Conservation (phyloP, 2,329 filamentous ascomycete species). For the Chaetomiaceae sp. region DNA sequence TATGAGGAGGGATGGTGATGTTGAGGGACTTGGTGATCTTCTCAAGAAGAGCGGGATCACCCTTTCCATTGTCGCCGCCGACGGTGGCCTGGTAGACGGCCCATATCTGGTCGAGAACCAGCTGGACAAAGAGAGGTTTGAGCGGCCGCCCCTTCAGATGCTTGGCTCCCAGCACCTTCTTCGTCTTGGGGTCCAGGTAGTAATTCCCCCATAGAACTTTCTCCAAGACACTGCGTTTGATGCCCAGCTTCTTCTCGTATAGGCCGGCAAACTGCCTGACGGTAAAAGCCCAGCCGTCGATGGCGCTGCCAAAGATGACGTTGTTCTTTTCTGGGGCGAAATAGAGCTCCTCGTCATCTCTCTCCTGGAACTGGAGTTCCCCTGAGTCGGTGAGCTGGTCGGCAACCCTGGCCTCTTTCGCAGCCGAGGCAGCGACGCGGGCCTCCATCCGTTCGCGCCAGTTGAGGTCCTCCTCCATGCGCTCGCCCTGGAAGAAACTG, state of each 20-base stretch:
- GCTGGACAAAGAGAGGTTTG: conserved; percentile 96
- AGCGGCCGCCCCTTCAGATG: conserved; percentile 87
- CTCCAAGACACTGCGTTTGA: conserved; percentile 82
- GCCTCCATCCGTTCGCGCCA: conserved; percentile 94
- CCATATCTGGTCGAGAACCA: conserved; percentile 95
- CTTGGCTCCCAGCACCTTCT: conserved; percentile 83
- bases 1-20: conserved; percentile 77
- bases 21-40: conserved; percentile 93
- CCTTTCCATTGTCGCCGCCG: conserved; percentile 75
- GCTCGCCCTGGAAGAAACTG: conserved; percentile 94
- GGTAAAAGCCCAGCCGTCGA: conserved; percentile 99
- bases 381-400: conserved; percentile 51
- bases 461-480: conserved; percentile 96
- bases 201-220: conserved; percentile 97
- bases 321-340: conserved; percentile 98
- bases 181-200: conserved; percentile 95
- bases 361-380: conserved; percentile 74
- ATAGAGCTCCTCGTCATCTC: conserved; percentile 94
- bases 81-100: conserved; percentile 88
- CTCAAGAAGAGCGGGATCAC: conserved; percentile 76
- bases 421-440: conserved; percentile 66
- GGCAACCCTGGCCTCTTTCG: conserved; percentile 49
- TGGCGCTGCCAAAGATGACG: conserved; percentile 95
- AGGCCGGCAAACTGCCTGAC: conserved; percentile 87
- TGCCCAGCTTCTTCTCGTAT: conserved; percentile 95